Evolutionary conservation across 495 filamentous ascomycete genomes (phyloP).

Genomic region (Xylaria acuta): DNA sequence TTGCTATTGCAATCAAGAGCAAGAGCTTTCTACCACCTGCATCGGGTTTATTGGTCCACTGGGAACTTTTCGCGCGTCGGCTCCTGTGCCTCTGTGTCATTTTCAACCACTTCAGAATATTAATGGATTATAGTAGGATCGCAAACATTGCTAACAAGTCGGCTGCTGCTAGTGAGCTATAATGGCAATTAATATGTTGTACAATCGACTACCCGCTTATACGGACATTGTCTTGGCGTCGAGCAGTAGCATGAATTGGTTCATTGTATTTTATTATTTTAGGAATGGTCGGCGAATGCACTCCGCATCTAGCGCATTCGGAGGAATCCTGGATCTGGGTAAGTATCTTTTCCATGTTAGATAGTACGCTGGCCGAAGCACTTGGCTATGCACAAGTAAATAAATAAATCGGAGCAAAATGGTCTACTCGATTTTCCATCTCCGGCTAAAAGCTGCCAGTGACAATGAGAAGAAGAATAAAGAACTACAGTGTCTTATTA

Average conservation of each 20-base stretch:
- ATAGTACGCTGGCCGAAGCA: neutral
- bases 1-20: too few species aligned
- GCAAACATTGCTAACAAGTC: neutral
- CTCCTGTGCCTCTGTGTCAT: too few species aligned
- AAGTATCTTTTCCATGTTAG: neutral
- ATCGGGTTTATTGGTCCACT: too few species aligned
- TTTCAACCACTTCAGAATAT: too few species aligned
- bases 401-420: neutral
- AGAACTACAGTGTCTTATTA: neutral
- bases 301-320: neutral
- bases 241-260: neutral
- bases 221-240: neutral
- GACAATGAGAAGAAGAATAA: neutral
- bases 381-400: neutral
- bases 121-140: neutral
- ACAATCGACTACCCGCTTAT: neutral
- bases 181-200: neutral
- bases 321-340: neutral
- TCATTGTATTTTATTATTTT: neutral
- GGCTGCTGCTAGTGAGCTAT: neutral
- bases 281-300: conserved; percentile 3
- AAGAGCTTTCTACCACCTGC: too few species aligned
- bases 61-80: too few species aligned
- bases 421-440: neutral
- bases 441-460: neutral